Evolutionary conservation across 257 asterid genomes (phyloP), one percentile per base, ranked within the genome.

Genomic region (Petrea volubilis): DNA sequence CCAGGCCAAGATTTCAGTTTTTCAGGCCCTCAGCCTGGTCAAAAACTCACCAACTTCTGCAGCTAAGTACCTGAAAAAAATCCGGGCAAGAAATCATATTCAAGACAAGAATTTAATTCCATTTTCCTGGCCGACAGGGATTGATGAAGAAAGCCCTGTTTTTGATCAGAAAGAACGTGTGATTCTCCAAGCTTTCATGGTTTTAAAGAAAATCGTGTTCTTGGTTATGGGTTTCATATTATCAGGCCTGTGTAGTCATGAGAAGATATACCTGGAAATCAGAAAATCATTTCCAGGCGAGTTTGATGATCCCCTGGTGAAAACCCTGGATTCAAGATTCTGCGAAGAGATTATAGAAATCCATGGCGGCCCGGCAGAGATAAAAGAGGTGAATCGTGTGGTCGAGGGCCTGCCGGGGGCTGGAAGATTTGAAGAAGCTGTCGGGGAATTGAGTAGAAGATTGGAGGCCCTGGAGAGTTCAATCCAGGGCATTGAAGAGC

Each of bases 181-280:
- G 4, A 40, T 85, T 40, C 80, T 71, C 67, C 73, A 70, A 64
- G 89, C 82, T 13, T 47, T 84, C 44, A 33, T 28, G 52, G 69
- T 76, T 11, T 51, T 77, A 72, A 81, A 56, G 81, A 78, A 46
- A 71, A 34, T 78, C 60, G 85, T 70, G 44, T 34, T 69, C 27
- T 53, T 78, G 84, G 75, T 79, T 1, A 63, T 82, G 10, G 88
- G 92, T 5, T 50, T 84, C 1, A 63, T 85, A 6, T 24, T 81
- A 11, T 79, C 90, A 6, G 79, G 85, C 6, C 29, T 90, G 75
- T 64, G 81, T 67, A n/a, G 86, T 33, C 79, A 68, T 74, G 79
- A 52, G 7, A 74, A 76, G 49, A 72, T 78, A 0, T 83, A 78
- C 64, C 17, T 60, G 64, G 80, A 72, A 56, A 41, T 83, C 23